Evolutionary conservation across 768 basidiomycete species (phyloP).

Genomic region (Boletus subparvulus): DNA sequence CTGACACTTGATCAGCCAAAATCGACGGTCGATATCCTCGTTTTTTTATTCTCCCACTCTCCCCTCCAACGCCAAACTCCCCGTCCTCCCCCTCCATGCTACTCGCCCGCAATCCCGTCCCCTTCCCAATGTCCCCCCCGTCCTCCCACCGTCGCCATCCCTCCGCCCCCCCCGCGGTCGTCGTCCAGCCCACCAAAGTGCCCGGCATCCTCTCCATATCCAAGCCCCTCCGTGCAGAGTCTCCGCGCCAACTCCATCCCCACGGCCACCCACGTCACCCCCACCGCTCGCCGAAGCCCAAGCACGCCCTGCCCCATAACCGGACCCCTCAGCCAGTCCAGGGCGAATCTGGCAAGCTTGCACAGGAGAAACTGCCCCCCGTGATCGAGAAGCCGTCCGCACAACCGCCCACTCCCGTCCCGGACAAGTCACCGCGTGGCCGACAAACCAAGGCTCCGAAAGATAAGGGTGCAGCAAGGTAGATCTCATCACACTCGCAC

Average conservation of each 20-base stretch:
- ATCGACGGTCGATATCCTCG: constrained; percentile 27
- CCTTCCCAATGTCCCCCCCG: constrained; percentile 30
- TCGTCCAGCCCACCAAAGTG: constrained; percentile 69
- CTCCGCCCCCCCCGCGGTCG: constrained; percentile 65
- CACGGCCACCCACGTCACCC: constrained; percentile 36
- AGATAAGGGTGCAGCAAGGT: constrained; percentile 47
- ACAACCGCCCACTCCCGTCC: constrained; percentile 16
- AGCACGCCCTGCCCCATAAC: constrained; percentile 23
- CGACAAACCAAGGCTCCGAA: constrained; percentile 40
- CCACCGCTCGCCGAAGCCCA: constrained; percentile 39
- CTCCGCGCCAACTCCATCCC: constrained; percentile 37
- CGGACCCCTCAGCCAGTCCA: constrained; percentile 23
- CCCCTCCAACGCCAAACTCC: constrained; percentile 9
- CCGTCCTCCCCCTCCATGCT: constrained; percentile 38
- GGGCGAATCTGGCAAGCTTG: constrained; percentile 32
- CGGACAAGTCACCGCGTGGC: constrained; percentile 34
- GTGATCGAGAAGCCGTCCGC: constrained; percentile 28
- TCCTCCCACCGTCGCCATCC: constrained; percentile 60
- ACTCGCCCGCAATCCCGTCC: constrained; percentile 41
- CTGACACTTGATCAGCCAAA: constrained; percentile 32
- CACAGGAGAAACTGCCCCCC: constrained; percentile 34
- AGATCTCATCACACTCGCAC: constrained; percentile 11
- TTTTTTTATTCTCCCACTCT: constrained; percentile 16
- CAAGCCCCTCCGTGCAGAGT: constrained; percentile 45
- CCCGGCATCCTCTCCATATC: constrained; percentile 73